Percentiles rank a stretch among this genome's conserved stretches.
Evolutionary conservation across 176 grass and related monocot species (phyloP).

Genomic region (Themeda triandra): DNA sequence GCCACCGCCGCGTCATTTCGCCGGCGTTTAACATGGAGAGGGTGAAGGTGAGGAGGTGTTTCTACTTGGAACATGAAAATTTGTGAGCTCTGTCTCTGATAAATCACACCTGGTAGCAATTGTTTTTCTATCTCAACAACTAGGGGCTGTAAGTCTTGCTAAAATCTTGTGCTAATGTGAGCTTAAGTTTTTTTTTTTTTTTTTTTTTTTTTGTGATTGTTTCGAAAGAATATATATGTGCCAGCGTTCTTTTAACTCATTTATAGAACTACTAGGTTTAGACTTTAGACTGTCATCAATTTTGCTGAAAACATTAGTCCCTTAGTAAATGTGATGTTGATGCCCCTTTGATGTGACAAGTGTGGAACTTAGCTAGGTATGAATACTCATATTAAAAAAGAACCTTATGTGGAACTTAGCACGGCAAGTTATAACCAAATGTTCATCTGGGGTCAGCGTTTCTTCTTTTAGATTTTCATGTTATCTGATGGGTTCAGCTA

Average conservation of each 20-base stretch:
- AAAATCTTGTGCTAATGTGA: background rate
- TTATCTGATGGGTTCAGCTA: background rate
- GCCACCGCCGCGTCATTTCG: slow-evolving; percentile 55
- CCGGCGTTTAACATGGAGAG: slow-evolving; percentile 86
- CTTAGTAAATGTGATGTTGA: background rate
- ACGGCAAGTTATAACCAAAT: background rate
- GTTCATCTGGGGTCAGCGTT: background rate
- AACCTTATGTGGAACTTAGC: background rate
- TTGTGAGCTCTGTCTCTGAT: background rate
- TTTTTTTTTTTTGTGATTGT: background rate
- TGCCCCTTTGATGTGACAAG: background rate
- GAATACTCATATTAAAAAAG: background rate
- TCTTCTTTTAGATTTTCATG: background rate
- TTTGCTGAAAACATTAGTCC: background rate
- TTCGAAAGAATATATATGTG: background rate
- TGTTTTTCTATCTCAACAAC: background rate
- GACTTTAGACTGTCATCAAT: too few relatives aligned
- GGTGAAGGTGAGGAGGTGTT: slow-evolving; percentile 40
- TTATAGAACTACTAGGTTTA: background rate
- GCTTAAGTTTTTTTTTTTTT: too few relatives aligned
- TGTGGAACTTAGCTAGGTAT: background rate
- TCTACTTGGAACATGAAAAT: background rate
- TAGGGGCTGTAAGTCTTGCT: background rate
- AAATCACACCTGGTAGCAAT: background rate
- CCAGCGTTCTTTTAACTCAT: background rate